phyloP scores from a whole-genome alignment of 176 grass and related monocot genomes.

The Oryza longistaminata region DNA sequence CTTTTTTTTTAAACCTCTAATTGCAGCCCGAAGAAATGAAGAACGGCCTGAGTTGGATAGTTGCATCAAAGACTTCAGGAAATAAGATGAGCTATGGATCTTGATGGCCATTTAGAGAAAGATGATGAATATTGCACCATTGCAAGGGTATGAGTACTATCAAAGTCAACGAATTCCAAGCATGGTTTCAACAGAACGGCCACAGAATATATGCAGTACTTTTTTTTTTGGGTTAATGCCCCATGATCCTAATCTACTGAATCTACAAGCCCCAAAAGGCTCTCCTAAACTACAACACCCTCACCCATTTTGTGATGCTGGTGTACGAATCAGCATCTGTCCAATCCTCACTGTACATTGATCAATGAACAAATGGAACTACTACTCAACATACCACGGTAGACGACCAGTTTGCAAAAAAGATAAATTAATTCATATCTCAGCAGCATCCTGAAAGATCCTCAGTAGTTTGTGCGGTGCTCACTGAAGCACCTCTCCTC shows the following conservation, averaged over 20 bases:
- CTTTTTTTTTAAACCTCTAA: too few species aligned
- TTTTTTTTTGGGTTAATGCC: neutral
- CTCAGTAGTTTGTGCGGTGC: neutral
- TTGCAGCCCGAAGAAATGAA: too few species aligned
- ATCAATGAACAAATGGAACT: neutral
- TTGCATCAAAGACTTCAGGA: neutral
- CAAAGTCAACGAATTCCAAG: neutral
- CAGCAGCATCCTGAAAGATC: constrained; percentile 1
- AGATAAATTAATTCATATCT: neutral
- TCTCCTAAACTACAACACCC: constrained; percentile 16
- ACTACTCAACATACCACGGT: neutral
- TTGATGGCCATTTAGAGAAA: neutral
- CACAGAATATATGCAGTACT: neutral
- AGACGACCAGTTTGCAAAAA: neutral
- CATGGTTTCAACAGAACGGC: neutral
- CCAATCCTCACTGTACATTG: constrained; percentile 18
- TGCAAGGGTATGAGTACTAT: neutral
- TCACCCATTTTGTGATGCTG: constrained; percentile 18
- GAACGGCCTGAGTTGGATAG: too few species aligned
- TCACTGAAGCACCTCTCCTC: neutral
- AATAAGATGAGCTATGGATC: neutral
- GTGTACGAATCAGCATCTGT: neutral
- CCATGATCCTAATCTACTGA: constrained; percentile 2
- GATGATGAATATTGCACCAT: neutral
- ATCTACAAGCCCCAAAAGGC: constrained; percentile 18